Evolutionary conservation across 2,329 filamentous ascomycete genomes (phyloP), one percentile per base, ranked within the genome.

Genomic region (Aspergillus quadricinctus): DNA sequence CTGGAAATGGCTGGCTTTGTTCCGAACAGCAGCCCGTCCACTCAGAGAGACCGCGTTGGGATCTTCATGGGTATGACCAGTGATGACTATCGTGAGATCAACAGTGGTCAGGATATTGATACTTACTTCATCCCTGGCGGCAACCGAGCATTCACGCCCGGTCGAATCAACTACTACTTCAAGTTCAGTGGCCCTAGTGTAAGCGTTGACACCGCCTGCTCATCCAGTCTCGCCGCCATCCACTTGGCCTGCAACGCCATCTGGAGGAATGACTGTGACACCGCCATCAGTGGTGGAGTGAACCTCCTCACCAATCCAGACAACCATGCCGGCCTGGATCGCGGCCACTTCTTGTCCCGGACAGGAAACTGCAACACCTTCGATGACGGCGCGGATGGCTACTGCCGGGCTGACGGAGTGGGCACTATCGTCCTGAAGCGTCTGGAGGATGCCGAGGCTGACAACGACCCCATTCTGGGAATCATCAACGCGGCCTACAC

Each of bases 261-360:
- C 8, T 88, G 86, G 82, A 82, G 83, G 7, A 83, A 85, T 51
- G 90, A 94, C 61, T 88, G 86, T 58, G 90, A 94, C 68, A 92
- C 88, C 6, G 90, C 88, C 1, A 84, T 91, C 46, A 88, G 89
- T 2, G 90, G 90, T 57, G 90, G 90, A 59, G 76, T 89, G 11
- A 91, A 89, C 54, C 53, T 70, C 9, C 80, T 91, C 73, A 91
- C 88, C 50, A 90, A 90, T 73, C 87, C 89, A 0, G 88, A 92
- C 71, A 88, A 88, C 77, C 90, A 89, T 74, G 81, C 87, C 8
- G 88, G 87, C 62, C 77, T 92, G 1, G 87, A 84, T 67, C 83
- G 87, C 60, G 65, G 65, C 2, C 61, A 66, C 37, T 69, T 70
- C 43, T 55, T 70, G 6, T 67, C 68, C 11, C 54, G 56, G 6